A percentile compares a stretch with the other conserved stretches of the same genome.
These are phyloP conservation scores for Aspergillus phoenicis DNA, from an alignment of 2,329 filamentous ascomycete species.

Conservation along the genomic window DNA sequence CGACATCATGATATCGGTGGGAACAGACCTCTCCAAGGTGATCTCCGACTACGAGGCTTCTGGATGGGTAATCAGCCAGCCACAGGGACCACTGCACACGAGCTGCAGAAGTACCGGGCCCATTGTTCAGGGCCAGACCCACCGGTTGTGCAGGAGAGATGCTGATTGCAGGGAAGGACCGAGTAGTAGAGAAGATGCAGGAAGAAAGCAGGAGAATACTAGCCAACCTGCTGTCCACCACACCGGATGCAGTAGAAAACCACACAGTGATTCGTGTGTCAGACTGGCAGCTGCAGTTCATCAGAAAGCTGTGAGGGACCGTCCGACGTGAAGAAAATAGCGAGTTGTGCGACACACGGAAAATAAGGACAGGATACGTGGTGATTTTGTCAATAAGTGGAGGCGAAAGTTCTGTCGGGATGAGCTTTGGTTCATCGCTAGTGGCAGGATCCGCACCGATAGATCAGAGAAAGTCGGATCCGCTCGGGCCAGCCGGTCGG, in stretches of 20 bases:
- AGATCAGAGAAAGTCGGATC: neutral
- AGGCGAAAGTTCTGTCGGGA: neutral
- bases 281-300: neutral
- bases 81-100: neutral
- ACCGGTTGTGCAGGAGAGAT: neutral
- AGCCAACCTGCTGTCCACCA: too few species aligned
- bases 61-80: neutral
- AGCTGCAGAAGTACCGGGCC: neutral
- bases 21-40: neutral
- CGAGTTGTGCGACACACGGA: neutral
- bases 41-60: neutral
- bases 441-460: neutral
- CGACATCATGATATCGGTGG: neutral
- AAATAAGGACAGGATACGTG: neutral
- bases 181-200: neutral
- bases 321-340: neutral
- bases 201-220: neutral
- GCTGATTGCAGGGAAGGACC: too few species aligned
- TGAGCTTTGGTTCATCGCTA: neutral
- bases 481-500: neutral
- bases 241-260: too few species aligned
- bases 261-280: too few species aligned
- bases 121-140: neutral
- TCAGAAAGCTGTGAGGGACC: neutral
- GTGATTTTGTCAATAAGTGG: too few species aligned